These are phyloP conservation scores for Vaccinium darrowii DNA, from an alignment of 148 eudicot genomes.

Conservation along the genomic window DNA sequence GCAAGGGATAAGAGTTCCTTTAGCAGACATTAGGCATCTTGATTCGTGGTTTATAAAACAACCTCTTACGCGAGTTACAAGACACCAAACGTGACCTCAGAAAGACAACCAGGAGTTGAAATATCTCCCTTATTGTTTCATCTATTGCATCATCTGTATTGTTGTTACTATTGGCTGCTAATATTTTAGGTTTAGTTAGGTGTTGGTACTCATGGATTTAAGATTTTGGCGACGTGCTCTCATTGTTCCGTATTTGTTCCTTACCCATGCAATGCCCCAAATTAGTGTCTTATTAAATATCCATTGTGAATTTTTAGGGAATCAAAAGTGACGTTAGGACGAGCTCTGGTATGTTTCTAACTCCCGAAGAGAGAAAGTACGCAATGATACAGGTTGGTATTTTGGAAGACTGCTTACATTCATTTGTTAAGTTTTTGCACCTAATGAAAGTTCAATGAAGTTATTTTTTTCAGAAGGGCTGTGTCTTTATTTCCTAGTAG, in stretches of 20 bases:
- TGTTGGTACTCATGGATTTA: not conserved
- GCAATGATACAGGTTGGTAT: conserved; percentile 71
- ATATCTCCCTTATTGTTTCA: not conserved
- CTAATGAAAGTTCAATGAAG: not conserved
- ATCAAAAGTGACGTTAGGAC: conserved; percentile 84
- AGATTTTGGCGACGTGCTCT: not conserved
- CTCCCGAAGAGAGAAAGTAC: conserved; percentile 60
- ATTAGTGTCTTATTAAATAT: conserved; percentile 9
- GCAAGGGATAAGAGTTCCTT: no score
- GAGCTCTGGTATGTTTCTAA: conserved; percentile 96
- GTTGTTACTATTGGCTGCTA: no score
- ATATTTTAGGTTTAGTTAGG: not conserved
- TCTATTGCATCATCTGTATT: not conserved
- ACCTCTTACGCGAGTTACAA: not conserved
- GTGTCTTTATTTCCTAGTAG: not conserved
- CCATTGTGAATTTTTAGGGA: conserved; percentile 43
- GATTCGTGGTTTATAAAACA: not conserved
- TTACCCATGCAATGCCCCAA: not conserved
- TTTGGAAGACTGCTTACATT: not conserved
- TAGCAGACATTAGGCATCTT: no score
- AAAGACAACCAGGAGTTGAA: not conserved
- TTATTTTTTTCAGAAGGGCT: not conserved
- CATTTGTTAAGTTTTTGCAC: not conserved
- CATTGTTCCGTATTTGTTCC: not conserved
- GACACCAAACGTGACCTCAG: not conserved